Base-by-base conservation (phyloP, 2,329 filamentous ascomycete species). In the Calonectria hongkongensis region DNA sequence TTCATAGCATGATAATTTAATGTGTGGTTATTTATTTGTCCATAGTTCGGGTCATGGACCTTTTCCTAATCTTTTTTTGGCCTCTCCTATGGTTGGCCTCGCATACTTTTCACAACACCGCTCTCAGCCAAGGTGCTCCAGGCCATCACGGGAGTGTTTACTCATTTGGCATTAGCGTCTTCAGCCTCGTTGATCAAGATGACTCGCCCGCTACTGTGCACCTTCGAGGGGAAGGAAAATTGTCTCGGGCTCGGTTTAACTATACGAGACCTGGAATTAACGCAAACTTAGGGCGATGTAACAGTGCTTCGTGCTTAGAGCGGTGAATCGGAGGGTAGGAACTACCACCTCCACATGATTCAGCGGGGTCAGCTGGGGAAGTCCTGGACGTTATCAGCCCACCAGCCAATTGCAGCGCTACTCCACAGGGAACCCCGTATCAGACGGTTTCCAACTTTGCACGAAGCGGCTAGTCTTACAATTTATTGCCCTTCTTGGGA, bases 401-500 rank as follows among this genome's bases (percentile, higher is more conserved):
- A n/a, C 27, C 27, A 54, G 21, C 50, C 50, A 13, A 54, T 54
- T 12, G n/a, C 16, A 27, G 50, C 9, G 10, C 28, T 27, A 28
- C 50, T 54, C 50, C 50, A 54, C 50, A 13, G 36, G 33, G 10
- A 56, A 18, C 51, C 50, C 51, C 51, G 51, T 36, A 56, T 36
- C 18, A 15, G 36, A 56, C 30, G 18, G 51, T 56, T 56, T 36
- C 16, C 18, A 56, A 36, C 51, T 13, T 36, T n/a, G 18, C 28
- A 56, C 51, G 18, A 56, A n/a, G 12, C 30, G 18, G 51, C 18
- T 56, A 56, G 51, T 56, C 51, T 56, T 56, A 56, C 51, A 56
- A 56, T 56, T 39, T 56, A 56, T 56, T 56, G 51, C 51, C 51
- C 51, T 21, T 36, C 30, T 36, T 36, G n/a, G 51, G 51, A 9